Base-by-base conservation (phyloP, 495 filamentous ascomycete genomes). In the Aspergillus steynii region DNA sequence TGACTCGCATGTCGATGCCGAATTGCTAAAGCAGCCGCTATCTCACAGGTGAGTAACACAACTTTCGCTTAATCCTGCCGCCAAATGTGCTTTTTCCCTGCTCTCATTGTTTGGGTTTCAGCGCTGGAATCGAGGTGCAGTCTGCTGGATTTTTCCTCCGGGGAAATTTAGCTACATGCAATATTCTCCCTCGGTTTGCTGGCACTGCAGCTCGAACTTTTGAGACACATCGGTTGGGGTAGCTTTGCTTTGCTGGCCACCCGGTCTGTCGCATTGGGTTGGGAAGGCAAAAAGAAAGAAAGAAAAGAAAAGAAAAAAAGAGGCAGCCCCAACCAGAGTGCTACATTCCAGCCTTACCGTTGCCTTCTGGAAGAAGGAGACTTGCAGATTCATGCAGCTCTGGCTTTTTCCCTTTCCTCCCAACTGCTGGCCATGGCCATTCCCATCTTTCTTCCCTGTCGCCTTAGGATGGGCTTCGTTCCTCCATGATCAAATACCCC, bases 1-100 rank as follows among this genome's bases (percentile, higher is more conserved):
- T 69, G 81, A 81, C 66, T 77, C 78, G 69, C 76, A 81, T 65
- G 75, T 75, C 49, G 80, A 83, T 48, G 74, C 80, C 34, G 82
- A 84, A 64, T 79, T 85, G 48, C 60, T 59, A 71, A 80, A 81
- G 68, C 78, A 81, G 67, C 75, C 79, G 61, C 76, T 77, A 68
- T 61, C 76, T 56, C 80, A 79, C 48, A 79, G 72, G 81, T 83
- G 74, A 77, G 80, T 76, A 47, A 59, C 26, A 48, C 27, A 27
- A 54, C 14, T 68, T 64, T 29, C 50, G 9, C 27, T 67, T 42
- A 53, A 49, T 48, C 10, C 20, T 55, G 45, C 46, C n/a, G 26
- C 45, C 60, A 54, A 29, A 55, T 48, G 55, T 31, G 53, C 49
- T 49, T 52, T 60, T 57, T 47, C 20, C 53, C 37, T 42, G 37